phyloP scores from a whole-genome alignment of 2,329 filamentous ascomycete species.

The Chrysoporthe austroafricana region DNA sequence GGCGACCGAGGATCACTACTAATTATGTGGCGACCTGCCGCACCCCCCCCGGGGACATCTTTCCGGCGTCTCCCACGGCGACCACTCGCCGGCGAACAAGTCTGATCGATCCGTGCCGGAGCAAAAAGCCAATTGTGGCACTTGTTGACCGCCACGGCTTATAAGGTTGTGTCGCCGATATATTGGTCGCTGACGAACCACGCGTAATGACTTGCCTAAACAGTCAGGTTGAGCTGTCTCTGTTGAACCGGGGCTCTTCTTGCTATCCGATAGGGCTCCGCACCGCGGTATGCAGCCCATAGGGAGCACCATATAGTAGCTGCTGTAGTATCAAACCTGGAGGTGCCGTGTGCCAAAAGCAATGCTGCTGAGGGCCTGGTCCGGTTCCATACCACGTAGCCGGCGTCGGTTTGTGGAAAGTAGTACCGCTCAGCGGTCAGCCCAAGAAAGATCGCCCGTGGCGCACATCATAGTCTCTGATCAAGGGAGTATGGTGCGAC shows the following conservation, averaged over 20 bases:
- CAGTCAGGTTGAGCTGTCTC: not conserved
- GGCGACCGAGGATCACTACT: no score
- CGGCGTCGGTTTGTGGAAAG: not conserved
- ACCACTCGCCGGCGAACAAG: no score
- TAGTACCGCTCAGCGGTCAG: not conserved
- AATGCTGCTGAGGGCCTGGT: not conserved
- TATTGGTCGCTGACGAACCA: not conserved
- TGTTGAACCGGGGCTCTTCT: not conserved
- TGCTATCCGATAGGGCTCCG: not conserved
- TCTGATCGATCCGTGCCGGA: no score
- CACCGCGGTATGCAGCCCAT: not conserved
- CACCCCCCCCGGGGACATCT: not conserved
- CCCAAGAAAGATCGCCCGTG: not conserved
- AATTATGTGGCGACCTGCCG: no score
- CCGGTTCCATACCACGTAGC: not conserved
- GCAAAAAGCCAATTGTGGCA: not conserved
- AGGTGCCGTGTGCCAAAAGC: not conserved
- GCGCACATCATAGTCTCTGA: not conserved
- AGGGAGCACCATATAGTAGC: not conserved
- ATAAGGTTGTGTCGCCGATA: not conserved
- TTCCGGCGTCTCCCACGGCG: not conserved
- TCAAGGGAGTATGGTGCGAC: not conserved
- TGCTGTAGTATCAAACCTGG: not conserved
- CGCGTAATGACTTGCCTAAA: conserved; percentile 1
- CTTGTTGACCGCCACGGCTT: not conserved